Percentiles rank a stretch among this genome's conserved stretches.
Conservation (phyloP, 2,329 filamentous ascomycete genomes). For the Lachnellula hyalina region DNA sequence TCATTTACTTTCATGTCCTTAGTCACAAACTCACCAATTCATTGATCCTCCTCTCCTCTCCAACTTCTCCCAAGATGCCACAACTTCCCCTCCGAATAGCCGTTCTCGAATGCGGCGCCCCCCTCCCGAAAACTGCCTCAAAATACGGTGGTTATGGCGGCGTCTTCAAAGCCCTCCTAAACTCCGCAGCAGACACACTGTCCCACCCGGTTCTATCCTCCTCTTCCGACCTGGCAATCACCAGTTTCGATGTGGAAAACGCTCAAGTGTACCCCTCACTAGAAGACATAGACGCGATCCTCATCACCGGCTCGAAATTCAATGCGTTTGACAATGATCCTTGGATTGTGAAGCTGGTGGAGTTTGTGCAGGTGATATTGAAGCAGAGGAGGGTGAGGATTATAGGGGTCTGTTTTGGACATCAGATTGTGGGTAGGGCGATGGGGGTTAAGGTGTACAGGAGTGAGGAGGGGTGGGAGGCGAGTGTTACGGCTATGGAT, state of each 20-base stretch:
- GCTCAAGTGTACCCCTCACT: constrained; percentile 66
- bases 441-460: constrained; percentile 62
- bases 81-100: constrained; percentile 48
- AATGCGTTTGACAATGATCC: constrained; percentile 68
- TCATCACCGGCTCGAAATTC: constrained; percentile 72
- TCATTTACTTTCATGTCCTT: too few species aligned
- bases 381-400: constrained; percentile 58
- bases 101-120: constrained; percentile 82
- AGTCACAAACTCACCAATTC: not conserved
- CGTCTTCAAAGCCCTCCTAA: constrained; percentile 59
- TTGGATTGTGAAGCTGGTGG: constrained; percentile 72
- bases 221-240: constrained; percentile 30
- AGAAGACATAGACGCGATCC: constrained; percentile 71
- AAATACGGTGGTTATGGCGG: constrained; percentile 69
- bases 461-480: constrained; percentile 71
- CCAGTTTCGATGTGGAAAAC: constrained; percentile 42
- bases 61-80: constrained; percentile 18
- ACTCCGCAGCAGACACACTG: constrained; percentile 45
- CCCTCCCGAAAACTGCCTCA: constrained; percentile 56
- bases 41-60: not conserved
- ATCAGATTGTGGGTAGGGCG: constrained; percentile 76
- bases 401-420: constrained; percentile 83
- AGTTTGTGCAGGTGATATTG: constrained; percentile 57
- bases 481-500: constrained; percentile 65
- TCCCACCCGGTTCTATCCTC: constrained; percentile 37